Percentiles rank a stretch among this genome's conserved stretches.
These are phyloP conservation scores for Taphrina deformans DNA, from an alignment of 1,139 yeast genomes.

Conservation along the genomic window DNA sequence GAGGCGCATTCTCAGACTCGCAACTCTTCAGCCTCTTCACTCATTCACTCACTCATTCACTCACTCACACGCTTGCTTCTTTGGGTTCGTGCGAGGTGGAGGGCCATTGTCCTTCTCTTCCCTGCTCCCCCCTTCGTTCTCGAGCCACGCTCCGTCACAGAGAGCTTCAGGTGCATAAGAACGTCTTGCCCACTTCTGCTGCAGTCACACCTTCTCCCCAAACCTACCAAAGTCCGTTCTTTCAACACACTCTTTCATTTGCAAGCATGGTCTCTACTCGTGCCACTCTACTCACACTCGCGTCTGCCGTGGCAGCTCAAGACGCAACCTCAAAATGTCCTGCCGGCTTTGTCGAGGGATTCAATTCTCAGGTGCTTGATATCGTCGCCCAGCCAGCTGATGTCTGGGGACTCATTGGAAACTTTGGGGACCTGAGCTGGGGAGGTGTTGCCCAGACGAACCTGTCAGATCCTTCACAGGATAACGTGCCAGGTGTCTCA, in stretches of 20 bases:
- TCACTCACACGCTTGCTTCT: no score
- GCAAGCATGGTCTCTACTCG: not conserved
- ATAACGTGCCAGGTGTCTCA: not conserved
- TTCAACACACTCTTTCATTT: not conserved
- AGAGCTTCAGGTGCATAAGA: not conserved
- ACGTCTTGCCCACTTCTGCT: not conserved
- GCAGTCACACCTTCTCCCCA: not conserved
- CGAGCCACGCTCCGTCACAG: not conserved
- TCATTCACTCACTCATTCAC: no score
- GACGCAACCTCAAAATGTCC: not conserved
- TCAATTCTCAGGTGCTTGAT: conserved; percentile 1
- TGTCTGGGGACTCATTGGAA: not conserved
- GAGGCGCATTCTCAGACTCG: not conserved
- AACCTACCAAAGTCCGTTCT: not conserved
- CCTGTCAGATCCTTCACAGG: not conserved
- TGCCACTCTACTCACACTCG: not conserved
- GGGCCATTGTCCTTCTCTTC: not conserved
- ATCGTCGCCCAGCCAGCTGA: not conserved
- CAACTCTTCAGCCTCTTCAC: not conserved
- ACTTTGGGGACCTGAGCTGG: conserved; percentile 3
- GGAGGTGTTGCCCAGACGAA: not conserved
- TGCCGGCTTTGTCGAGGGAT: not conserved
- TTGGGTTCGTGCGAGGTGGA: not conserved
- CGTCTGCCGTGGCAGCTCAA: conserved; percentile 1
- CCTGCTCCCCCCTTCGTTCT: not conserved